A percentile compares a stretch with the other conserved stretches of the same genome.
These are phyloP conservation scores for Piromyces sp. DNA, from an alignment of 192 early-diverging fungal species.

Conservation along the genomic window DNA sequence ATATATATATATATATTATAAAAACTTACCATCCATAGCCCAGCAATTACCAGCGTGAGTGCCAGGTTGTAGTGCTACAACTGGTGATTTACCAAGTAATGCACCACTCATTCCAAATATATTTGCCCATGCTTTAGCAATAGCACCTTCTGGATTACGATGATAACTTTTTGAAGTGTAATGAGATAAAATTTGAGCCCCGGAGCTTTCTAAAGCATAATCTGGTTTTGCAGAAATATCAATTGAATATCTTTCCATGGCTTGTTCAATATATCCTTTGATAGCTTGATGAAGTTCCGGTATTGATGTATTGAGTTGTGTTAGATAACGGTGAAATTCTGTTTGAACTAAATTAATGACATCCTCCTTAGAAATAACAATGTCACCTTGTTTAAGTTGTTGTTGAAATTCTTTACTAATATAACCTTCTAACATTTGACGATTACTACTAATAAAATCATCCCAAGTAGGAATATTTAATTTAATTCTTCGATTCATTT, in stretches of 20 bases:
- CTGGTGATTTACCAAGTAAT: neutral
- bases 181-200: neutral
- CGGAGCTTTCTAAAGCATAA: neutral
- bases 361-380: neutral
- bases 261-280: neutral
- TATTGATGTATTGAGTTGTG: neutral
- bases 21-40: neutral
- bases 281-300: neutral
- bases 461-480: neutral
- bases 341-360: neutral
- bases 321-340: neutral
- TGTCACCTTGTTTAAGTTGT: neutral
- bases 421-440: neutral
- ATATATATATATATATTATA: no score
- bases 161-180: neutral
- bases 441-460: neutral
- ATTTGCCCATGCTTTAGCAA: neutral
- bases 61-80: neutral
- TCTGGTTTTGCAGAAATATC: neutral
- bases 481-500: neutral
- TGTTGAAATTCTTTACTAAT: neutral
- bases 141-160: neutral
- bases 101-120: neutral
- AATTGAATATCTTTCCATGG: neutral
- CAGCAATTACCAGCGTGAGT: neutral